A percentile compares a stretch with the other conserved stretches of the same genome.
Evolutionary conservation across 441 rosid genomes (phyloP).

Genomic region (Erodium moschatum): DNA sequence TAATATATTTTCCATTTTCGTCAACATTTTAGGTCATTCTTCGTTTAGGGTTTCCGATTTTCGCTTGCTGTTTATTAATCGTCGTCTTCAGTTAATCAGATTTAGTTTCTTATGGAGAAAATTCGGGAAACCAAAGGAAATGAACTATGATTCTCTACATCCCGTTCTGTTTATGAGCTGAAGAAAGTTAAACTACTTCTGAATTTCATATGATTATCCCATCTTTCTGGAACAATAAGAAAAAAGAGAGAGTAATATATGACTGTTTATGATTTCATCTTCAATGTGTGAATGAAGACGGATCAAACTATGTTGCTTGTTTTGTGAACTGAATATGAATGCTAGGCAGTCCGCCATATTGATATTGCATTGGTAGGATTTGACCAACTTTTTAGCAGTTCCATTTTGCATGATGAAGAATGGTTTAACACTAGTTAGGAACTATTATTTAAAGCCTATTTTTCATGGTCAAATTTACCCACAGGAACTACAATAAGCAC

Average conservation of each 20-base stretch:
- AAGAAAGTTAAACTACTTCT: background rate
- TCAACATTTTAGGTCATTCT: background rate
- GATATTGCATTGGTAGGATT: background rate
- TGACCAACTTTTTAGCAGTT: background rate
- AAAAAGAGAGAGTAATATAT: background rate
- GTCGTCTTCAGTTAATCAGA: background rate
- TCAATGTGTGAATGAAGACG: background rate
- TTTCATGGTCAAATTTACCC: background rate
- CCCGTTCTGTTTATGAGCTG: background rate
- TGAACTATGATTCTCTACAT: background rate
- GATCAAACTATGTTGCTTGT: background rate
- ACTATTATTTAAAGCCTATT: background rate
- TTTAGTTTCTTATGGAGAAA: background rate
- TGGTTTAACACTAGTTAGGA: background rate
- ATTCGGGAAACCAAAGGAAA: background rate
- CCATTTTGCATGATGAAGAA: background rate
- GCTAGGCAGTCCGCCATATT: background rate
- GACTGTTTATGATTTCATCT: background rate
- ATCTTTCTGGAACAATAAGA: background rate
- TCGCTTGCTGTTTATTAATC: background rate
- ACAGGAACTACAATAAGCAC: background rate
- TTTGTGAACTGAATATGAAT: background rate
- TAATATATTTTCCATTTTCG: constrained; percentile 17
- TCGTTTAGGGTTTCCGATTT: constrained; percentile 12
- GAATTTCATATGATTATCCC: background rate